Evolutionary conservation across 78 protist genomes (phyloP), one percentile per base, ranked within the genome.

Genomic region (Pigoraptor vietnamica): DNA sequence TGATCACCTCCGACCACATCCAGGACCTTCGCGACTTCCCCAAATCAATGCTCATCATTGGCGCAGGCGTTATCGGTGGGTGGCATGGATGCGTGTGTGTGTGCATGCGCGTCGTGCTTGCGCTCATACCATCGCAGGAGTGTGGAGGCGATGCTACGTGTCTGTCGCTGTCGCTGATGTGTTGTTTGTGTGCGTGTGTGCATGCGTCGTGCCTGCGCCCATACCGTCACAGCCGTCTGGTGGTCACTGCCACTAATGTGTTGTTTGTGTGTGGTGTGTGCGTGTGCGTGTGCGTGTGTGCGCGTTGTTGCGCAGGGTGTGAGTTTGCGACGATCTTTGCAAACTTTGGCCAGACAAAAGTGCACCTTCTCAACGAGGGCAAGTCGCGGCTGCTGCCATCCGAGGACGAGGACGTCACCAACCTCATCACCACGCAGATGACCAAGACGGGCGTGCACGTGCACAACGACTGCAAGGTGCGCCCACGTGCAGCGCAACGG

Each of bases 331-430:
- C 92, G 19, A 90, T 90, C 67, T 90, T 56, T 0, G 39, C 88
- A 48, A 90, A 90, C 32, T 81, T 90, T 0, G 92, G 92, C 29
- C 87, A 90, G 92, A 90, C 92, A 14, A 24, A 82, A 1, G 92
- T 90, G 67, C 40, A 79, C 1, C 19, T 90, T 23, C 36, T 90
- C 0, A 81, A 90, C 40, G 86, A 90, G 33, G 35, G 91, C 6
- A 24, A 36, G 32, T 10, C 82, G 33, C 87, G 92, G n/a, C 25
- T 90, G 32, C 40, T 90, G 86, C 92, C 92, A 24, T 81, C 86
- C 23, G 92, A 90, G 37, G 92, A 90, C 67, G 86, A 6, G 25
- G 92, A 90, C 37, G 24, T 90, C n/a, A n/a, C 88, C 32, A 19
- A 23, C 19, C 67, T 37, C 67, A 82, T 90, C 79, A 24, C 37